Evolutionary conservation across 2,329 filamentous ascomycete genomes (phyloP).

Genomic region (Exophiala viscosa): DNA sequence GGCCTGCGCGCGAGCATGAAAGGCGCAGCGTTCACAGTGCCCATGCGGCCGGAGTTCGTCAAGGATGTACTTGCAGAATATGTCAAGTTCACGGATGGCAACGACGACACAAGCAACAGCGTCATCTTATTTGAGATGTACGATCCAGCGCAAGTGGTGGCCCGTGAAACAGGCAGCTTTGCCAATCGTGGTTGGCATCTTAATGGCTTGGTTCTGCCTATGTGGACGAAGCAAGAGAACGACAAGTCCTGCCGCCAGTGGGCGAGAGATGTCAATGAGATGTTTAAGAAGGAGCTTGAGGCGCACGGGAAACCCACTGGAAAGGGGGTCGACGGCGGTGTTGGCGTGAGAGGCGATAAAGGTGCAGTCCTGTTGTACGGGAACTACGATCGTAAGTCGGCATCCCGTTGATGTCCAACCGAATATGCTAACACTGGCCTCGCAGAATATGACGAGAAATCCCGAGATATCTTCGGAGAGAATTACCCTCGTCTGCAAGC

Average conservation of each 20-base stretch:
- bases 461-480: constrained; percentile 42
- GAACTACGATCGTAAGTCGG: constrained; percentile 28
- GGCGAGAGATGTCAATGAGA: constrained; percentile 36
- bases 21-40: constrained; percentile 44
- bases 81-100: constrained; percentile 31
- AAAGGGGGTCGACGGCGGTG: constrained; percentile 10
- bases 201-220: constrained; percentile 41
- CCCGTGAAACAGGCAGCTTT: constrained; percentile 41
- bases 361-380: constrained; percentile 25
- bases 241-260: constrained; percentile 39
- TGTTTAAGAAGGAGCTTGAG: constrained; percentile 30
- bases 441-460: constrained; percentile 27
- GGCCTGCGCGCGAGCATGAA: constrained; percentile 42
- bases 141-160: constrained; percentile 40
- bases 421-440: not conserved
- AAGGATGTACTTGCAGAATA: constrained; percentile 34
- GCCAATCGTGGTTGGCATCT: constrained; percentile 46
- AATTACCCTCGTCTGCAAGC: constrained; percentile 41
- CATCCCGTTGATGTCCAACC: not conserved
- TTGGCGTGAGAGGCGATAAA: constrained; percentile 17
- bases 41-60: constrained; percentile 37
- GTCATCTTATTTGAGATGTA: constrained; percentile 43
- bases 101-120: constrained; percentile 31
- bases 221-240: constrained; percentile 40
- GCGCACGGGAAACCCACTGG: constrained; percentile 12